These are phyloP conservation scores for Boletellus sp. DNA, from an alignment of 768 basidiomycete species.

Conservation along the genomic window DNA sequence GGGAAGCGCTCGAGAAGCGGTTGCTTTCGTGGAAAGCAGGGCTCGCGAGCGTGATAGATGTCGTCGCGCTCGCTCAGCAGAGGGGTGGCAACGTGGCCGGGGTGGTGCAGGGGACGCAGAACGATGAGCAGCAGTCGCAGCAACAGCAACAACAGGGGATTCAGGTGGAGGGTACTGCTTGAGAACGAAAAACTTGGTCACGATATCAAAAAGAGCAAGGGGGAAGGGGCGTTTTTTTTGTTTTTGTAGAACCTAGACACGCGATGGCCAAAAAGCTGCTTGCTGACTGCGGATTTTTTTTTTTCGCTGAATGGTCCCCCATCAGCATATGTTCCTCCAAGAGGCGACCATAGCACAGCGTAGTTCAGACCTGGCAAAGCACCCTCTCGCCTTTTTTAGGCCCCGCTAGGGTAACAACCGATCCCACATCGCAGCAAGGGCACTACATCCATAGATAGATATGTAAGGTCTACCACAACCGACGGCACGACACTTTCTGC, in stretches of 20 bases:
- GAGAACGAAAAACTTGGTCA: neutral
- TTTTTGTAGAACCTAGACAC: neutral
- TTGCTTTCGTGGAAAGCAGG: conserved; percentile 76
- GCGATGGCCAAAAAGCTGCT: neutral
- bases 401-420: neutral
- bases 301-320: neutral
- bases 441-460: too few species aligned
- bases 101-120: conserved; percentile 19
- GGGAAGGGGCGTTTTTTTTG: neutral
- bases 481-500: too few species aligned
- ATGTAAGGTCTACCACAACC: too few species aligned
- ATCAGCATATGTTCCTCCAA: neutral
- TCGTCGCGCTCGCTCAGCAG: conserved; percentile 56
- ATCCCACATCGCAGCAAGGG: neutral
- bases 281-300: too few species aligned
- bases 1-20: conserved; percentile 73
- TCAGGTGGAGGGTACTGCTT: conserved; percentile 22
- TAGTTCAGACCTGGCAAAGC: too few species aligned
- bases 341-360: too few species aligned
- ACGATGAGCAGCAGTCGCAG: neutral
- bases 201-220: neutral
- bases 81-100: conserved; percentile 25
- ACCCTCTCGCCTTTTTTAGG: too few species aligned
- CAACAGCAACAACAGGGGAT: conserved; percentile 7
- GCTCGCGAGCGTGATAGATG: conserved; percentile 64